A percentile compares a stretch with the other conserved stretches of the same genome.
Conservation (phyloP, 495 filamentous ascomycete species). For the Aspergillus coremiiformis region DNA sequence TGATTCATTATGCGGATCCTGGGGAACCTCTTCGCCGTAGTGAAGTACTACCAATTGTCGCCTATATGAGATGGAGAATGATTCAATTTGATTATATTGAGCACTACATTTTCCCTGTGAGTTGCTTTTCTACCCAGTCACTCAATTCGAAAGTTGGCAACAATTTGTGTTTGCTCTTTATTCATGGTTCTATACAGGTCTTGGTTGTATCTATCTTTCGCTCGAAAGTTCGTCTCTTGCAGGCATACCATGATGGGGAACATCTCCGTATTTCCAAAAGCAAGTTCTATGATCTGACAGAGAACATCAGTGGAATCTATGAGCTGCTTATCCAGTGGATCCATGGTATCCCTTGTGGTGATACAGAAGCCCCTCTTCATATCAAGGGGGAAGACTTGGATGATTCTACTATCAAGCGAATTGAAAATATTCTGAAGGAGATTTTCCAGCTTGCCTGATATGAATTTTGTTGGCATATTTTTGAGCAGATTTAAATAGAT, state of each 20-base stretch:
- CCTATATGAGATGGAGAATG: conserved; percentile 2
- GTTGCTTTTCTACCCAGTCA: not conserved
- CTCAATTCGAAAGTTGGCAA: too few relatives aligned
- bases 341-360: not conserved
- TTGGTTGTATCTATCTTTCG: conserved; percentile 1
- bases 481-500: too few relatives aligned
- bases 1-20: not conserved
- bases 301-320: not conserved
- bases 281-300: conserved; percentile 4
- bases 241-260: conserved; percentile 7
- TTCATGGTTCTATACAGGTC: not conserved
- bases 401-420: too few relatives aligned
- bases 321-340: conserved; percentile 1
- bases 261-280: conserved; percentile 2
- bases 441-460: too few relatives aligned
- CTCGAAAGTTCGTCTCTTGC: conserved; percentile 5
- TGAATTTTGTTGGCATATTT: too few relatives aligned
- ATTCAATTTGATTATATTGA: not conserved
- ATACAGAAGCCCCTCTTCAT: not conserved
- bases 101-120: conserved; percentile 4
- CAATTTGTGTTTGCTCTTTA: not conserved
- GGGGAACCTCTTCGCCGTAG: not conserved
- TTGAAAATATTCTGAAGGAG: too few relatives aligned
- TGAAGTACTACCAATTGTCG: not conserved
- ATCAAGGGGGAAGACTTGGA: not conserved